Percentiles rank a stretch among this genome's conserved stretches.
Evolutionary conservation across 2,329 filamentous ascomycete species (phyloP).

Genomic region (Penicillium italicum): DNA sequence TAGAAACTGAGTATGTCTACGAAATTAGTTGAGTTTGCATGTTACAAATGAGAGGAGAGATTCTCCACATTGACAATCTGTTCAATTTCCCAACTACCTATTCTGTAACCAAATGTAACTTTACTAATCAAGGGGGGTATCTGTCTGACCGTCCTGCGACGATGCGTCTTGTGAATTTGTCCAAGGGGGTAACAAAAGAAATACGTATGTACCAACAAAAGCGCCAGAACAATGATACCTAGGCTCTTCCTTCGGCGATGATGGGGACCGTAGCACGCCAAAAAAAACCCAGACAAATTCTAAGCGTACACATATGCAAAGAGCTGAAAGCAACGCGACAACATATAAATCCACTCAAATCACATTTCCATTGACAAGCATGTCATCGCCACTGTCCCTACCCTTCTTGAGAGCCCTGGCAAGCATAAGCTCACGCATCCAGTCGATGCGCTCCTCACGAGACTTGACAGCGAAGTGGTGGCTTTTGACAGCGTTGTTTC

Average conservation of each 20-base stretch:
- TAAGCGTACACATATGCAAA: not conserved
- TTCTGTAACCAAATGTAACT: not conserved
- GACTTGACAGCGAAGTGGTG: not conserved
- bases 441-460: not conserved
- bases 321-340: not conserved
- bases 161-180: not conserved
- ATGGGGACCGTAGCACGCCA: not conserved
- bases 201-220: constrained; percentile 28
- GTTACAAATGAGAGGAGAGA: not conserved
- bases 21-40: too few relatives aligned
- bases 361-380: constrained; percentile 34
- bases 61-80: not conserved
- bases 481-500: constrained; percentile 63
- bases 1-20: too few relatives aligned
- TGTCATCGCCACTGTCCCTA: not conserved
- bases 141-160: not conserved
- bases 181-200: constrained; percentile 12
- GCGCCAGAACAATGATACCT: not conserved
- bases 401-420: not conserved
- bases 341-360: too few relatives aligned
- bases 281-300: not conserved
- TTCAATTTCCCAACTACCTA: not conserved
- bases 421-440: not conserved
- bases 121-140: not conserved
- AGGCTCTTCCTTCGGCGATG: constrained; percentile 26